A percentile compares a stretch with the other conserved stretches of the same genome.
phyloP scores from a whole-genome alignment of 2,329 filamentous ascomycete species.

The Pyricularia grisea region DNA sequence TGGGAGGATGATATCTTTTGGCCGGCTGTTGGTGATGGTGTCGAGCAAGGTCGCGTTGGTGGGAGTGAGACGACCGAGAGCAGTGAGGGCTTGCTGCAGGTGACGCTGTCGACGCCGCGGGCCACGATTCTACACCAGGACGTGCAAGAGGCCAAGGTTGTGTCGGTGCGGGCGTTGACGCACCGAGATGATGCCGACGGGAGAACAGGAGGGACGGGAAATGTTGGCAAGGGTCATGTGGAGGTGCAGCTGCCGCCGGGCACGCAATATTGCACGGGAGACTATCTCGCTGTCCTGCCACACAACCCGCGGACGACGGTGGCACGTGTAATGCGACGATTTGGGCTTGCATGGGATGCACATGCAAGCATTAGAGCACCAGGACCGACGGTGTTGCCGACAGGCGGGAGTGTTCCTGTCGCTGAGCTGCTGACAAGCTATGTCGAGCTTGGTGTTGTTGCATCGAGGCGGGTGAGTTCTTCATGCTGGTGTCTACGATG shows the following conservation, averaged over 20 bases:
- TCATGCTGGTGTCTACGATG: not conserved
- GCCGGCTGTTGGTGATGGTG: slow-evolving; percentile 15
- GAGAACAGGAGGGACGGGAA: not conserved
- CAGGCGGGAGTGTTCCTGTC: slow-evolving; percentile 9
- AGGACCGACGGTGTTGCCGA: slow-evolving; percentile 16
- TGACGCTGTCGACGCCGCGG: slow-evolving; percentile 14
- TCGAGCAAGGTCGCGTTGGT: slow-evolving; percentile 9
- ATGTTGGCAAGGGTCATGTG: slow-evolving; percentile 30
- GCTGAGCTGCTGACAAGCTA: slow-evolving; percentile 11
- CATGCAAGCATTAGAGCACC: slow-evolving; percentile 35
- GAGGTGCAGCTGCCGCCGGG: slow-evolving; percentile 43
- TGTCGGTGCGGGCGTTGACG: slow-evolving; percentile 32
- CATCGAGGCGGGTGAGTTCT: slow-evolving; percentile 10
- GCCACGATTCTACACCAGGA: slow-evolving; percentile 35
- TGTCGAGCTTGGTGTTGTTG: slow-evolving; percentile 13
- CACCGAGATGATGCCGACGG: slow-evolving; percentile 25
- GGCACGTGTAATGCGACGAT: slow-evolving; percentile 42
- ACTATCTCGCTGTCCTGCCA: slow-evolving; percentile 52
- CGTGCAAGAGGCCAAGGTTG: slow-evolving; percentile 34
- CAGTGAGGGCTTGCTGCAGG: not conserved
- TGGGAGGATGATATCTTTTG: slow-evolving; percentile 33
- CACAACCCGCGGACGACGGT: slow-evolving; percentile 46
- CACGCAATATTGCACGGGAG: slow-evolving; percentile 47
- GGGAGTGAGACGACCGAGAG: not conserved
- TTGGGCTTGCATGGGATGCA: slow-evolving; percentile 49